Percentiles rank a stretch among this genome's conserved stretches.
Evolutionary conservation across 1,284 basidiomycete species (phyloP).

Genomic region (Wallemia hederae): DNA sequence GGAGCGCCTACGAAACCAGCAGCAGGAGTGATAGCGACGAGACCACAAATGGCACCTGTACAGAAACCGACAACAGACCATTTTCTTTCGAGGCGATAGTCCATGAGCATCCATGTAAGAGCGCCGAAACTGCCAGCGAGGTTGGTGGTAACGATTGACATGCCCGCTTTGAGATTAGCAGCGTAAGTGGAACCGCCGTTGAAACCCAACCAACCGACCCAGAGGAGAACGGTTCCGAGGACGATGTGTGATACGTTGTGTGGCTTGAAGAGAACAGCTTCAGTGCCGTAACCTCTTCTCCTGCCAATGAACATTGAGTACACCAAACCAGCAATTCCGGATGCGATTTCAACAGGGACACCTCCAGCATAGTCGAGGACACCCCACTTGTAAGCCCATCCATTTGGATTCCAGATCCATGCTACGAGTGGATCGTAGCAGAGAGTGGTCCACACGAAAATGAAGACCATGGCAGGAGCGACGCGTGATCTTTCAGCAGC

Average conservation of each 20-base stretch:
- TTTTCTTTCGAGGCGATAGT: constrained; percentile 51
- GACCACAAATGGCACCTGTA: constrained; percentile 49
- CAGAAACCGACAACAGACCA: constrained; percentile 64
- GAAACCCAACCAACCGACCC: constrained; percentile 48
- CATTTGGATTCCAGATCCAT: constrained; percentile 45
- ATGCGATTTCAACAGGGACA: constrained; percentile 75
- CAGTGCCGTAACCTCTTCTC: constrained; percentile 37
- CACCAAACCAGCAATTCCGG: constrained; percentile 56
- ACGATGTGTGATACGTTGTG: constrained; percentile 74
- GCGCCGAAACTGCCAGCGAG: constrained; percentile 24
- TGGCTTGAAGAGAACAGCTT: constrained; percentile 63
- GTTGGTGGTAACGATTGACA: constrained; percentile 70
- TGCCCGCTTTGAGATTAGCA: constrained; percentile 60
- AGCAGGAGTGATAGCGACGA: constrained; percentile 43
- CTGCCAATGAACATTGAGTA: constrained; percentile 37
- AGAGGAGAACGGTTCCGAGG: constrained; percentile 62
- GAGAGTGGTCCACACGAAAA: constrained; percentile 56
- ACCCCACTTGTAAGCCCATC: constrained; percentile 74
- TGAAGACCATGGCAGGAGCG: constrained; percentile 59
- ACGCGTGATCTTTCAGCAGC: constrained; percentile 68
- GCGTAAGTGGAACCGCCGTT: constrained; percentile 47
- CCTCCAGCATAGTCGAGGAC: constrained; percentile 71
- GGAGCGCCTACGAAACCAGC: constrained; percentile 24
- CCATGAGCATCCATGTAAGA: constrained; percentile 63
- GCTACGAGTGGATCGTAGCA: constrained; percentile 16